Base-by-base conservation (phyloP, 345 rosid species). In the Gossypium stocksii region DNA sequence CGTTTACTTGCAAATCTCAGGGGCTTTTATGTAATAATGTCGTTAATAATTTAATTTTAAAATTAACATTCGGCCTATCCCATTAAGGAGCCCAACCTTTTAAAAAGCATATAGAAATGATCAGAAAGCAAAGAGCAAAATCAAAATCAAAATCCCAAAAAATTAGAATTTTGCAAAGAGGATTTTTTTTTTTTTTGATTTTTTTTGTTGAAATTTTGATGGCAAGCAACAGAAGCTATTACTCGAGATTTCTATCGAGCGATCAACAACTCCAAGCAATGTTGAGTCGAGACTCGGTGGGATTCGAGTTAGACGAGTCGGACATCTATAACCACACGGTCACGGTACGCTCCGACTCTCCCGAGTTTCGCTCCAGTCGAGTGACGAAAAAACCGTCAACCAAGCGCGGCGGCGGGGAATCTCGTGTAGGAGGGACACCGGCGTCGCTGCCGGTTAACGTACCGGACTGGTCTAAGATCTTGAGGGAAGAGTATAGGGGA, bases 401-500 rank as follows among this genome's bases (percentile, higher is more conserved):
- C 17, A 74, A 68, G 25, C 81, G 87, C 2, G 46, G 73, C 22
- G 59, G 59, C 48, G 78, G 65, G 52, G 53, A 23, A 13, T 12
- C 69, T 0, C 20, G 16, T n/a, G 45, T 20, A 22, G 80, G 82
- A 9, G 88, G 79, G 3, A 67, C 80, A 12, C 62, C 94, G 63
- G 71, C 92, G 48, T 91, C 98, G 70, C 82, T 92, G 17, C 97
- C 98, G 69, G 88, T 94, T 10, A 91, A 91, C 86, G 81, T 94
- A 6, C 98, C 98, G 48, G 98, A 94, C 90, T 94, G 98, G 98
- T 88, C 98, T 13, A 94, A 91, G 92, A 94, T 94, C 57, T 82
- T 94, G 83, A 82, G 85, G 54, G 89, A 83, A 2, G 98, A 94
- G 77, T 81, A 87, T 70, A 75, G 87, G 23, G 91, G 79, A 43